A percentile compares a stretch with the other conserved stretches of the same genome.
Evolutionary conservation across 345 rosid genomes (phyloP).

Genomic region (Carallia brachiata): DNA sequence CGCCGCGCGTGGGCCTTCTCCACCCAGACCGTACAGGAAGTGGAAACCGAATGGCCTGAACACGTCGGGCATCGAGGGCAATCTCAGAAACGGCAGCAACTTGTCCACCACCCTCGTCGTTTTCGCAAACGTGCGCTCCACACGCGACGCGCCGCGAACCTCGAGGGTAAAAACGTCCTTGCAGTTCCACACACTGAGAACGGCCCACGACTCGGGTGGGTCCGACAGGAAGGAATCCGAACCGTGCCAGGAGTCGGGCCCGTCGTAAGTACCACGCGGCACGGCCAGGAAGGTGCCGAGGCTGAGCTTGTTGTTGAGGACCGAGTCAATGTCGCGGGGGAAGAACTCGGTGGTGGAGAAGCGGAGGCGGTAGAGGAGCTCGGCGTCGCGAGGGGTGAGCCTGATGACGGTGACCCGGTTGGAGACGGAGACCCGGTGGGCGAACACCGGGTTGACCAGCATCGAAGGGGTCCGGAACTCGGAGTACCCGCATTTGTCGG

Average conservation of each 20-base stretch:
- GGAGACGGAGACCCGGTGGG: slow-evolving; percentile 61
- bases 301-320: slow-evolving; percentile 65
- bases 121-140: slow-evolving; percentile 54
- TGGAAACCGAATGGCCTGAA: slow-evolving; percentile 77
- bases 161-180: slow-evolving; percentile 72
- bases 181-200: slow-evolving; percentile 82
- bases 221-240: slow-evolving; percentile 52
- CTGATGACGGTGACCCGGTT: slow-evolving; percentile 44
- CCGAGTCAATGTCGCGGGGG: slow-evolving; percentile 86
- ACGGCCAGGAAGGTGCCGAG: slow-evolving; percentile 82
- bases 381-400: slow-evolving; percentile 60
- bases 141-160: slow-evolving; percentile 68
- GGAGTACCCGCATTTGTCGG: slow-evolving; percentile 83
- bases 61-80: slow-evolving; percentile 86
- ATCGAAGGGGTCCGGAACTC: slow-evolving; percentile 85
- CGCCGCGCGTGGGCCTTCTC: slow-evolving; percentile 73
- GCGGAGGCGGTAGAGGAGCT: slow-evolving; percentile 62
- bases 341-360: slow-evolving; percentile 93
- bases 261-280: slow-evolving; percentile 42
- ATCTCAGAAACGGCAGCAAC: slow-evolving; percentile 62
- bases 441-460: slow-evolving; percentile 88
- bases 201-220: slow-evolving; percentile 88
- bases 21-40: slow-evolving; percentile 89
- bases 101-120: slow-evolving; percentile 64
- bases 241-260: slow-evolving; percentile 52